Evolutionary conservation across 768 basidiomycete genomes (phyloP).

Genomic region (Boletus speciosus): DNA sequence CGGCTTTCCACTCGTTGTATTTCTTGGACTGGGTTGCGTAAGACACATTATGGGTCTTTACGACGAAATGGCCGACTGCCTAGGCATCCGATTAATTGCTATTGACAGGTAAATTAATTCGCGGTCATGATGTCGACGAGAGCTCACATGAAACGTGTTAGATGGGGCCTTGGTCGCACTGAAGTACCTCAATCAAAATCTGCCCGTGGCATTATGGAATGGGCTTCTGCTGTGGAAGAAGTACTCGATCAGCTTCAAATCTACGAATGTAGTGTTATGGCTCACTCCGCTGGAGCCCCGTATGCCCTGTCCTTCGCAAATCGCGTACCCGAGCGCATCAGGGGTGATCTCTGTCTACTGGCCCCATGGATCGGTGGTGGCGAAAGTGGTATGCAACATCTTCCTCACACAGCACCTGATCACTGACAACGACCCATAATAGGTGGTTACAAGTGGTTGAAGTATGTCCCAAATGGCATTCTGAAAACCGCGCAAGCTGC

Average conservation of each 20-base stretch:
- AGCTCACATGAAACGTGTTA: slow-evolving; percentile 30
- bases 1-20: slow-evolving; percentile 88
- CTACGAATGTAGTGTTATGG: slow-evolving; percentile 81
- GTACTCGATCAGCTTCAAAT: slow-evolving; percentile 80
- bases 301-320: slow-evolving; percentile 89
- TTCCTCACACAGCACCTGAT: neutral
- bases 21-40: slow-evolving; percentile 91
- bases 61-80: slow-evolving; percentile 90
- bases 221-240: slow-evolving; percentile 88
- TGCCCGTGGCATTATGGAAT: slow-evolving; percentile 80
- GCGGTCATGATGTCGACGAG: neutral
- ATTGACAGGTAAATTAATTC: slow-evolving; percentile 70
- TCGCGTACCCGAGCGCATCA: slow-evolving; percentile 67
- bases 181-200: slow-evolving; percentile 61
- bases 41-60: slow-evolving; percentile 93
- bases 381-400: slow-evolving; percentile 67
- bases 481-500: slow-evolving; percentile 95
- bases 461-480: slow-evolving; percentile 90
- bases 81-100: slow-evolving; percentile 86
- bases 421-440: slow-evolving; percentile 28
- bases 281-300: slow-evolving; percentile 93
- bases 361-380: slow-evolving; percentile 96
- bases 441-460: slow-evolving; percentile 94
- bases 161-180: slow-evolving; percentile 92
- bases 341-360: slow-evolving; percentile 81